Percentiles rank a stretch among this genome's conserved stretches.
Evolutionary conservation across 139 green algal species (phyloP).

Genomic region (Astrephomene gubernaculifera): DNA sequence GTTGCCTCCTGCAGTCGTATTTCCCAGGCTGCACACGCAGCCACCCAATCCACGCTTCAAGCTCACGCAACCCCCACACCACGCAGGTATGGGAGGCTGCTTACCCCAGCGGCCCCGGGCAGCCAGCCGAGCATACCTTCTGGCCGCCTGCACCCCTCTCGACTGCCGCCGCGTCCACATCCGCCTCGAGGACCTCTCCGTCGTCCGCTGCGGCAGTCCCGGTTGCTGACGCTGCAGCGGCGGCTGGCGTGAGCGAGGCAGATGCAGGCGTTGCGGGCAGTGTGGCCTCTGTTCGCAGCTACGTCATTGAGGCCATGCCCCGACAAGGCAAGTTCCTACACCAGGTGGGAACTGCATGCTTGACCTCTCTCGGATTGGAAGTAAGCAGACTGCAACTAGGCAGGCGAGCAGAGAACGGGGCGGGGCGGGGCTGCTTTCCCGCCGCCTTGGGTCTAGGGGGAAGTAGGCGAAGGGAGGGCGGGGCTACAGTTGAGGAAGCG

Average conservation of each 20-base stretch:
- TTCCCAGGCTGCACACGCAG: neutral
- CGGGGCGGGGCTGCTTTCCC: too few species aligned
- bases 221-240: neutral
- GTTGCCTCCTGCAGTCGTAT: neutral
- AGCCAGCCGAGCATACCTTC: neutral
- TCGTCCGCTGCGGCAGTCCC: neutral
- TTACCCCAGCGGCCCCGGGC: neutral
- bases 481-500: neutral
- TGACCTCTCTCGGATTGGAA: neutral
- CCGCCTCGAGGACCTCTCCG: neutral
- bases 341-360: neutral
- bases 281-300: neutral
- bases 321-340: slow-evolving; percentile 28
- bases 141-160: slow-evolving; percentile 9
- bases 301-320: neutral
- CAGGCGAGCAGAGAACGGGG: too few species aligned
- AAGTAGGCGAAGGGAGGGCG: neutral
- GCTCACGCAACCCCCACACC: too few species aligned
- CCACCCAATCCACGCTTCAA: neutral
- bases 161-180: neutral
- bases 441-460: too few species aligned
- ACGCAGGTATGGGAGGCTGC: slow-evolving; percentile 19
- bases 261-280: neutral
- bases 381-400: too few species aligned
- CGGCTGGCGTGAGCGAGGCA: neutral